A percentile compares a stretch with the other conserved stretches of the same genome.
These are phyloP conservation scores for Rhizopogon salebrosus DNA, from an alignment of 768 basidiomycete genomes.

Conservation along the genomic window DNA sequence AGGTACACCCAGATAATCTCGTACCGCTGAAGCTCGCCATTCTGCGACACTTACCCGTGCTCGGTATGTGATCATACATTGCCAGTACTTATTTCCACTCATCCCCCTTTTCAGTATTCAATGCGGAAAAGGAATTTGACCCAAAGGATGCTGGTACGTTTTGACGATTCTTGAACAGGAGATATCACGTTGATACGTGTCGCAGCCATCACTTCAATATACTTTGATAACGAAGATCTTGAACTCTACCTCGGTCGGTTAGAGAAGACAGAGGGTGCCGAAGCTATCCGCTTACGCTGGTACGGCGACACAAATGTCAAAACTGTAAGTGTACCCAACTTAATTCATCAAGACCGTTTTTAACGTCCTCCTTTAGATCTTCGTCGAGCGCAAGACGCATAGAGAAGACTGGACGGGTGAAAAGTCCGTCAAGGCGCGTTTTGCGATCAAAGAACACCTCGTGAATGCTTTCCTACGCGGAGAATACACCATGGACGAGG, in stretches of 20 bases:
- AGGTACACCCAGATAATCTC: conserved; percentile 91
- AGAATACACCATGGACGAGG: conserved; percentile 88
- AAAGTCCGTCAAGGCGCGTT: conserved; percentile 96
- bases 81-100: neutral
- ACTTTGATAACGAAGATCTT: conserved; percentile 93
- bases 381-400: conserved; percentile 87
- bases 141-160: conserved; percentile 67
- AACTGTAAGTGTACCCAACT: conserved; percentile 46
- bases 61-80: conserved; percentile 50
- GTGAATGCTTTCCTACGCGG: conserved; percentile 90
- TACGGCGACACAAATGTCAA: conserved; percentile 86
- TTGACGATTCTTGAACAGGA: neutral
- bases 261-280: conserved; percentile 98
- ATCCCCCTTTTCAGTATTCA: conserved; percentile 63
- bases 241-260: conserved; percentile 94
- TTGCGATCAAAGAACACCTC: conserved; percentile 89
- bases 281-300: conserved; percentile 95
- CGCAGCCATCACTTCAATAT: conserved; percentile 91
- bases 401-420: conserved; percentile 99
- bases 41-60: conserved; percentile 85
- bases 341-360: neutral
- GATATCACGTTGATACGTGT: conserved; percentile 3
- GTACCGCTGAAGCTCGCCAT: conserved; percentile 92
- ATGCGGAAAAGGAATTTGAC: conserved; percentile 90
- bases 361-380: conserved; percentile 46